Conservation (phyloP, 768 basidiomycete species). For the Mycena floridula region DNA sequence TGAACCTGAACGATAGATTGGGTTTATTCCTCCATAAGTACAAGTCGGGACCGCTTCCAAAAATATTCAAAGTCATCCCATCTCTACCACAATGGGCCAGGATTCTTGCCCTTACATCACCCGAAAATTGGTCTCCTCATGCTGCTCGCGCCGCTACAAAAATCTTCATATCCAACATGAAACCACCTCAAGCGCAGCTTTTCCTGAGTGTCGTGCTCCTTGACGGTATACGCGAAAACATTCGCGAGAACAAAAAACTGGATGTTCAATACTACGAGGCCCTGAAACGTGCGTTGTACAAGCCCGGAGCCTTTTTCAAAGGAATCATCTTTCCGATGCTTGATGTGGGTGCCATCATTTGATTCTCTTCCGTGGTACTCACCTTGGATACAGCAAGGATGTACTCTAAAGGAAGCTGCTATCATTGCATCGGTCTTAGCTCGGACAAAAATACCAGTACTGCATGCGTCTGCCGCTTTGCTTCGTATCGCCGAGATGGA, state of each 20-base stretch:
- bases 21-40: slow-evolving; percentile 82
- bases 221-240: slow-evolving; percentile 86
- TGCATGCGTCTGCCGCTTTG: slow-evolving; percentile 93
- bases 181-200: slow-evolving; percentile 88
- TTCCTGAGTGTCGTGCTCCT: slow-evolving; percentile 90
- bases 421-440: slow-evolving; percentile 89
- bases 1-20: slow-evolving; percentile 47
- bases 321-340: slow-evolving; percentile 94
- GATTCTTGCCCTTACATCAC: slow-evolving; percentile 86
- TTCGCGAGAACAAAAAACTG: slow-evolving; percentile 79
- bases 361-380: background rate
- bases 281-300: slow-evolving; percentile 89
- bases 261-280: slow-evolving; percentile 92
- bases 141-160: slow-evolving; percentile 91
- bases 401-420: slow-evolving; percentile 90
- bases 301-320: slow-evolving; percentile 98
- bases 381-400: slow-evolving; percentile 48
- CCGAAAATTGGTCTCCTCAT: slow-evolving; percentile 93
- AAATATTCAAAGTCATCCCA: slow-evolving; percentile 97
- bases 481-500: slow-evolving; percentile 95
- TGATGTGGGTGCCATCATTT: slow-evolving; percentile 53
- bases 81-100: slow-evolving; percentile 95
- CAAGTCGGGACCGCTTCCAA: slow-evolving; percentile 91
- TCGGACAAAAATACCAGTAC: slow-evolving; percentile 89
- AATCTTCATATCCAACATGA: slow-evolving; percentile 95